These are phyloP conservation scores for Cucumis melo DNA, from an alignment of 306 rosid genomes.

Conservation along the genomic window DNA sequence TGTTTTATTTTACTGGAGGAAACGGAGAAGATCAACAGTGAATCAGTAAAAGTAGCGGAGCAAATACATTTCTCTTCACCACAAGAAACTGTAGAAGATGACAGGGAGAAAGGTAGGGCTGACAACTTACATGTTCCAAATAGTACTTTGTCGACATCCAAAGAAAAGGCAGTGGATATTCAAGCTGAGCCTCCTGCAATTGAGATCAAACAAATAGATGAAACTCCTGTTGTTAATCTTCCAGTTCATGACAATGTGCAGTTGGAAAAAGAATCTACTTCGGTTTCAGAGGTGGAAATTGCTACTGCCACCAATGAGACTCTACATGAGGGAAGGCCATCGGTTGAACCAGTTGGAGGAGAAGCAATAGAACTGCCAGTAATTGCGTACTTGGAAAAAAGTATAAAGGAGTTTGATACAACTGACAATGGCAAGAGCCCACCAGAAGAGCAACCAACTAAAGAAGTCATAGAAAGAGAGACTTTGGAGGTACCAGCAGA, in stretches of 20 bases:
- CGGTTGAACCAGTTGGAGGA: not conserved
- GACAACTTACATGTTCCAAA: not conserved
- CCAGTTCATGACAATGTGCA: not conserved
- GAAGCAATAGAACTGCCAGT: conserved; percentile 2
- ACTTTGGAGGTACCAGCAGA: not conserved
- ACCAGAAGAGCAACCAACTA: conserved; percentile 2
- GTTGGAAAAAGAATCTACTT: not conserved
- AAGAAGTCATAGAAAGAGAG: not conserved
- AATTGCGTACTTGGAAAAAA: not conserved
- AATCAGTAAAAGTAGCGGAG: not conserved
- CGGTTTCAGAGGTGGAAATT: not conserved
- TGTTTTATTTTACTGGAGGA: not conserved
- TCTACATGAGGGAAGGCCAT: not conserved
- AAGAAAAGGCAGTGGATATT: not conserved
- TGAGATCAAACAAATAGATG: not conserved
- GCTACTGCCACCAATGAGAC: not conserved
- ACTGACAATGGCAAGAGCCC: conserved; percentile 2
- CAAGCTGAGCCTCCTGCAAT: not conserved
- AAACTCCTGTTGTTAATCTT: not conserved
- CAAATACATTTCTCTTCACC: not conserved
- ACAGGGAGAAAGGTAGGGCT: not conserved
- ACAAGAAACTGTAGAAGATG: conserved; percentile 2
- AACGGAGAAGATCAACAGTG: not conserved
- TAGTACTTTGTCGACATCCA: not conserved
- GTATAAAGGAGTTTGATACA: not conserved